These are phyloP conservation scores for Solanum hybrid DNA, from an alignment of 305 asterid species.

Conservation along the genomic window DNA sequence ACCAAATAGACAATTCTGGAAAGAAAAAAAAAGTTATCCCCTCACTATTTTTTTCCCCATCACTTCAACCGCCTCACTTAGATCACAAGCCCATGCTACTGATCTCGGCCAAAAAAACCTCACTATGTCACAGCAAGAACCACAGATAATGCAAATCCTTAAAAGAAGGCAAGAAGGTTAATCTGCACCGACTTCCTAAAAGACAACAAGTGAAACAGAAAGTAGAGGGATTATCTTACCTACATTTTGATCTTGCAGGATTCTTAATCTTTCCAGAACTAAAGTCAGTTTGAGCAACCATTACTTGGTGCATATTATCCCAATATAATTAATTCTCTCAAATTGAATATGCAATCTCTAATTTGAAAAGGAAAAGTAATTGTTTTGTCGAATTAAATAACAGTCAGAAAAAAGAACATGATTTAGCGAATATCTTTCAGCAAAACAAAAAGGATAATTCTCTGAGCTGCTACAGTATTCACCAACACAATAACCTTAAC, in stretches of 20 bases:
- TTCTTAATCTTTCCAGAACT: neutral
- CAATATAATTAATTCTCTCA: neutral
- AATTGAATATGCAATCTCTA: neutral
- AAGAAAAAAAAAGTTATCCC: neutral
- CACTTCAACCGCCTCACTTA: neutral
- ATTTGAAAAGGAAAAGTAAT: neutral
- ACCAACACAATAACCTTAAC: neutral
- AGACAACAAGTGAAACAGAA: neutral
- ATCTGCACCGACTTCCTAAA: neutral
- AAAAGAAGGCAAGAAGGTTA: neutral
- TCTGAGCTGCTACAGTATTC: neutral
- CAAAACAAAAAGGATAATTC: neutral
- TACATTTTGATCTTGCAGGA: neutral
- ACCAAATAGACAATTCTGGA: neutral
- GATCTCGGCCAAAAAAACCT: neutral
- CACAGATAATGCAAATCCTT: neutral
- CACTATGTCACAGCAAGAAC: neutral
- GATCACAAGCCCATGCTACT: neutral
- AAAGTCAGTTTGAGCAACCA: neutral
- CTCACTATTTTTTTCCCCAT: neutral
- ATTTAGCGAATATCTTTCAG: neutral
- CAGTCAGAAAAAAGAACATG: neutral
- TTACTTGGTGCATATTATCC: neutral
- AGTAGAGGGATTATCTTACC: neutral
- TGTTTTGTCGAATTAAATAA: neutral